Base-by-base conservation (phyloP, 345 rosid species). In the Trapa bicornis region DNA sequence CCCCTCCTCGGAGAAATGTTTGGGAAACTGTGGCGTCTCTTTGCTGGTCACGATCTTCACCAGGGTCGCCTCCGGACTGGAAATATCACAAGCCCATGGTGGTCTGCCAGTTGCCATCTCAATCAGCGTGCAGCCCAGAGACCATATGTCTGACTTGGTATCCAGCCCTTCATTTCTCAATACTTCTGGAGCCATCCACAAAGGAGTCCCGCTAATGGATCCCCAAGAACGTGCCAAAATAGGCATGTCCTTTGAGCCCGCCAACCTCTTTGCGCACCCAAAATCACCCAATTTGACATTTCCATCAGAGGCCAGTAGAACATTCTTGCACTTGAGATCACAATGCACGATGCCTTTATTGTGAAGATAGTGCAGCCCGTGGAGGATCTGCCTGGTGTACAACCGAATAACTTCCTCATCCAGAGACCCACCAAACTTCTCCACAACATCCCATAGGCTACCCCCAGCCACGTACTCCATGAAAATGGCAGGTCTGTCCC, bases 131-230 rank as follows among this genome's bases (percentile, higher is more conserved):
- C 83, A 80, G 35, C 82, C 77, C 35, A 78, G 32, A 17, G 83
- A 80, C 83, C 86, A 80, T 57, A 83, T 78, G 65, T 80, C 82
- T 0, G 80, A 71, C 53, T 75, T 58, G 29, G 74, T 65, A 43
- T 60, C 74, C 53, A 75, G 43, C 0, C 74, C 67, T 73, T 78
- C 75, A 6, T 75, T 71, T 69, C 75, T 67, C 63, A 80, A 37
- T 39, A 75, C 77, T 67, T 83, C 84, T 2, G 80, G 78, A 50
- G 87, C 87, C 81, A 78, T 80, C 78, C 79, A 76, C 61, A 74
- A 16, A 4, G 81, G 81, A 62, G 81, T 80, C 37, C 86, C 79
- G 5, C 68, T 72, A 15, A 73, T 42, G 38, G 71, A 57, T 52
- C 56, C 41, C 33, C 71, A 71, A 36, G 10, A n/a, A 4, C 22